phyloP scores from a whole-genome alignment of 495 filamentous ascomycete genomes.

The Usnea hakonensis region DNA sequence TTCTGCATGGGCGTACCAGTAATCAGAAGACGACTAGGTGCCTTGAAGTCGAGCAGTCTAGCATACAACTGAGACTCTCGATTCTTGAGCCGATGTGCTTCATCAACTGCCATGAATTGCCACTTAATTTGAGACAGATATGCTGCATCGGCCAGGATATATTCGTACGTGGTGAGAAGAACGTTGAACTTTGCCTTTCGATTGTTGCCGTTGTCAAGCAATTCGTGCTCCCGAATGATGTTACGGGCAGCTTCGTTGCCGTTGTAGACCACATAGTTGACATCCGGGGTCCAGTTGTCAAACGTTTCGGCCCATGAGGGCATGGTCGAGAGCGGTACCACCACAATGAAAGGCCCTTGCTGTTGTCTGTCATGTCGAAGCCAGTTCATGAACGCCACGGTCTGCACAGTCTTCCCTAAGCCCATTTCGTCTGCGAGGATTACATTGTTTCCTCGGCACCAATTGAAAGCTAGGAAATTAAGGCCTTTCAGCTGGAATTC shows the following conservation, averaged over 20 bases:
- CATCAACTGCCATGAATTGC: conserved; percentile 94
- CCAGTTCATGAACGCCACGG: conserved; percentile 95
- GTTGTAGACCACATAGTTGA: conserved; percentile 96
- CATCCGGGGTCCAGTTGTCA: conserved; percentile 88
- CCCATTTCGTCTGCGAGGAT: conserved; percentile 99
- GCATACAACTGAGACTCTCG: conserved; percentile 84
- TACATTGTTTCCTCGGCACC: conserved; percentile 84
- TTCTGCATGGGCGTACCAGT: conserved; percentile 98
- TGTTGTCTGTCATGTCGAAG: conserved; percentile 84
- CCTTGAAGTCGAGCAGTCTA: conserved; percentile 75
- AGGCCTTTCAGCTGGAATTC: conserved; percentile 91
- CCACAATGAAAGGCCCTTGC: conserved; percentile 90
- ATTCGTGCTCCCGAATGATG: conserved; percentile 79
- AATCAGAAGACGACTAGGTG: conserved; percentile 80
- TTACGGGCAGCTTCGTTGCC: conserved; percentile 73
- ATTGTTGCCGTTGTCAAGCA: conserved; percentile 73
- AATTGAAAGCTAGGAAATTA: conserved; percentile 92
- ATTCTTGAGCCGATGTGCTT: conserved; percentile 96
- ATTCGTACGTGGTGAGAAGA: conserved; percentile 92
- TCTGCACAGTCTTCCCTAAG: conserved; percentile 96
- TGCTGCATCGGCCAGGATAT: conserved; percentile 69
- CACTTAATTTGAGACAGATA: conserved; percentile 85
- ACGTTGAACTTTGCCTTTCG: conserved; percentile 90
- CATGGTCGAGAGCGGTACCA: conserved; percentile 92
- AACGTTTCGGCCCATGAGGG: conserved; percentile 98